These are phyloP conservation scores for Coprinopsis cinerea DNA, from an alignment of 768 basidiomycete species.

Conservation along the genomic window DNA sequence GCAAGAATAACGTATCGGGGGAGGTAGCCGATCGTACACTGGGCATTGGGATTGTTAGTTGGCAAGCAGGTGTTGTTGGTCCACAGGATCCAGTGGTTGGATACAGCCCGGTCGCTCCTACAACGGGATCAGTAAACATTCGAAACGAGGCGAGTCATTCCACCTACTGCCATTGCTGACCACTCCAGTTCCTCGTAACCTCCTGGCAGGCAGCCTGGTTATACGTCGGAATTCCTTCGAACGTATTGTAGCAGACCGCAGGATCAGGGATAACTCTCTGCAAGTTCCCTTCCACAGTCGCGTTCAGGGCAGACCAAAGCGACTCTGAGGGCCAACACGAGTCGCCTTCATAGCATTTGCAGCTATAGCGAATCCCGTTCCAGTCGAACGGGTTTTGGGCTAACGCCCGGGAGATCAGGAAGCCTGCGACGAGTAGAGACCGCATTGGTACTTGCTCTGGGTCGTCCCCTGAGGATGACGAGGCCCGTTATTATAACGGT, in stretches of 20 bases:
- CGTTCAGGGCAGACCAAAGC: slow-evolving; percentile 11
- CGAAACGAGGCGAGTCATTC: not conserved
- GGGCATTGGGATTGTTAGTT: slow-evolving; percentile 11
- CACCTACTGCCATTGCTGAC: slow-evolving; percentile 11
- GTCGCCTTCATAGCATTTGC: slow-evolving; percentile 11
- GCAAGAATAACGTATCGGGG: slow-evolving; percentile 17
- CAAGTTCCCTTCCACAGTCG: slow-evolving; percentile 13
- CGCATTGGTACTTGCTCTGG: not conserved
- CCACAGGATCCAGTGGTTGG: slow-evolving; percentile 10
- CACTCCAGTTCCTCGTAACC: slow-evolving; percentile 5
- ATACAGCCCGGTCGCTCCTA: slow-evolving; percentile 8
- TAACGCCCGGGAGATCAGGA: not conserved
- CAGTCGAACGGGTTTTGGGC: slow-evolving; percentile 6
- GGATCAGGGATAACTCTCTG: slow-evolving; percentile 9
- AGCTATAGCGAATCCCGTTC: slow-evolving; percentile 8
- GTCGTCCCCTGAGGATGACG: not conserved
- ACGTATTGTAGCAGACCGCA: slow-evolving; percentile 11
- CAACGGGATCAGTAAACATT: not conserved
- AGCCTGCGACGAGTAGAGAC: not conserved
- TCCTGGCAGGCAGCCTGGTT: slow-evolving; percentile 7
- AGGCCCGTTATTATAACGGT: not conserved
- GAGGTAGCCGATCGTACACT: slow-evolving; percentile 11
- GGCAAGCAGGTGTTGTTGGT: slow-evolving; percentile 17
- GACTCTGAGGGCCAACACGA: slow-evolving; percentile 9
- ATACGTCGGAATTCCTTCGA: slow-evolving; percentile 10